Percentiles rank a stretch among this genome's conserved stretches.
These are phyloP conservation scores for Paramyrothecium sp. DNA, from an alignment of 2,329 filamentous ascomycete genomes.

Conservation along the genomic window DNA sequence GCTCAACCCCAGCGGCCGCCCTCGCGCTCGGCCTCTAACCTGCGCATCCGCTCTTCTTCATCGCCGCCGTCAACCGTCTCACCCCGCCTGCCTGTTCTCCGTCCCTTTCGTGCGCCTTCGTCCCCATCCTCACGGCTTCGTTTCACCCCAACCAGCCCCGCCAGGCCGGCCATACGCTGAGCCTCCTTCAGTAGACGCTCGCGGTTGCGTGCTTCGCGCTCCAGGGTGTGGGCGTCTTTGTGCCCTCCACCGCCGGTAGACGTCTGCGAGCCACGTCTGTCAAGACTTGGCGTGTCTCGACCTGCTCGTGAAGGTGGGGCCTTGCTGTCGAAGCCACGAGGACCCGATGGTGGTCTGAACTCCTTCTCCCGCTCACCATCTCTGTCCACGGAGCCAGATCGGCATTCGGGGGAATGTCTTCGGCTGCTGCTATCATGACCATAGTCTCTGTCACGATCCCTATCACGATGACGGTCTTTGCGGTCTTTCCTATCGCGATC, in stretches of 20 bases:
- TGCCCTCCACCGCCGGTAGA: slow-evolving; percentile 17
- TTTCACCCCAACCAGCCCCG: slow-evolving; percentile 46
- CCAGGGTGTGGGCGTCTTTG: slow-evolving; percentile 65
- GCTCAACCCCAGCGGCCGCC: slow-evolving; percentile 41
- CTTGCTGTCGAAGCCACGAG: slow-evolving; percentile 38
- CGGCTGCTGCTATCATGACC: slow-evolving; percentile 27
- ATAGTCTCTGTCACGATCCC: slow-evolving; percentile 33
- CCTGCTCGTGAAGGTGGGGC: slow-evolving; percentile 18
- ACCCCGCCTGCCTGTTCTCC: slow-evolving; percentile 44
- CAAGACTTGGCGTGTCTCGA: slow-evolving; percentile 5
- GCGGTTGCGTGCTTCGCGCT: slow-evolving; percentile 65
- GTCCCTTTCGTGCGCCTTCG: slow-evolving; percentile 36
- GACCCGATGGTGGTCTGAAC: slow-evolving; percentile 25
- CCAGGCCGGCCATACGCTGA: slow-evolving; percentile 59
- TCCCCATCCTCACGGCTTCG: slow-evolving; percentile 46
- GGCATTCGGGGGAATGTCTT: slow-evolving; percentile 21
- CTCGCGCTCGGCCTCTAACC: slow-evolving; percentile 61
- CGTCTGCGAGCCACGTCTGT: slow-evolving; percentile 34
- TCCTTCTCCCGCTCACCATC: slow-evolving; percentile 1
- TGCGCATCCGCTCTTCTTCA: slow-evolving; percentile 51
- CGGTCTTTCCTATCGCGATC: slow-evolving; percentile 35
- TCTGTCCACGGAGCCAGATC: slow-evolving; percentile 3
- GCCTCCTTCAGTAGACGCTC: slow-evolving; percentile 68
- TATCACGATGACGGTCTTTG: slow-evolving; percentile 35
- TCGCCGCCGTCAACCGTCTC: slow-evolving; percentile 47